phyloP scores from a whole-genome alignment of 2,329 filamentous ascomycete genomes.

The Trichoderma aggressivum region DNA sequence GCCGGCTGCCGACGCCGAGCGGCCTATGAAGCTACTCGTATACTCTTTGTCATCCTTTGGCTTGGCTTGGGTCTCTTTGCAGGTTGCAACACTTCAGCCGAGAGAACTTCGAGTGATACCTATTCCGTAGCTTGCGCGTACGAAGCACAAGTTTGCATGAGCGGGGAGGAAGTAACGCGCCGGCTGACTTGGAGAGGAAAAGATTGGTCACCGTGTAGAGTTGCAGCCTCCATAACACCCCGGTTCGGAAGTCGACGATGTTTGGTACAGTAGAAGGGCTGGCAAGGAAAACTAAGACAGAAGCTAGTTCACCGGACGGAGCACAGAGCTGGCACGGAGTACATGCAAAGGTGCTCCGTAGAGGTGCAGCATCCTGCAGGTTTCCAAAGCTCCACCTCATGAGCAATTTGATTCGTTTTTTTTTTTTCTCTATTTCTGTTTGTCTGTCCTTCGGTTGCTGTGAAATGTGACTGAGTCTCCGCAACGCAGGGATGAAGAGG shows the following conservation, averaged over 20 bases:
- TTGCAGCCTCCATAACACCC: neutral
- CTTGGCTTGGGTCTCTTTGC: neutral
- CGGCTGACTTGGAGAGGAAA: neutral
- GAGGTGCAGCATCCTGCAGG: conserved; percentile 2
- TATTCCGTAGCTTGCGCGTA: neutral
- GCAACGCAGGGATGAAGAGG: neutral
- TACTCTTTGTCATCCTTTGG: neutral
- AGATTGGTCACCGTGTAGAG: neutral
- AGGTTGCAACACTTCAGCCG: neutral
- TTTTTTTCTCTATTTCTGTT: neutral
- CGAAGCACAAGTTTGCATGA: neutral
- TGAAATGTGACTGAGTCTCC: neutral
- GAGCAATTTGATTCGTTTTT: neutral
- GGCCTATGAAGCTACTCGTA: neutral
- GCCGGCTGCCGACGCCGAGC: neutral
- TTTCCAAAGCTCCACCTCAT: neutral
- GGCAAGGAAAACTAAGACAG: neutral
- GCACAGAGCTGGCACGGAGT: neutral
- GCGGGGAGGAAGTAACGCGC: neutral
- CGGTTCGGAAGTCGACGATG: conserved; percentile 15
- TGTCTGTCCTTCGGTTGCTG: neutral
- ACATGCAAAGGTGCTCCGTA: neutral
- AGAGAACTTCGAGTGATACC: neutral
- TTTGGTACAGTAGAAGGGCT: neutral
- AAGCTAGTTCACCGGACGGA: neutral